phyloP scores from a whole-genome alignment of 176 grass and related monocot genomes.

The Aechmea fasciata region DNA sequence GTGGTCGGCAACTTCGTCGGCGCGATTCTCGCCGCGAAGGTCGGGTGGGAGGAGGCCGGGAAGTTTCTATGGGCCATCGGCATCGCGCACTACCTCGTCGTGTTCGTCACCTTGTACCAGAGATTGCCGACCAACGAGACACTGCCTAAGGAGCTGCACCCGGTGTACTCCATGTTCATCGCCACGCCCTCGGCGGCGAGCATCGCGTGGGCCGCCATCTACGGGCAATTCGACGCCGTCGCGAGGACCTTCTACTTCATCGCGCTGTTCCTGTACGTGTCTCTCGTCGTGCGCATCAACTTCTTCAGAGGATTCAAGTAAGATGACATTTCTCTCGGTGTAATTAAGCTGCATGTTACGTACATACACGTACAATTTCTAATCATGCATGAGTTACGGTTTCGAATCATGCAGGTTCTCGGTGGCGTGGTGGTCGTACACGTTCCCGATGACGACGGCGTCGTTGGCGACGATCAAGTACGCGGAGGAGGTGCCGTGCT shows the following conservation, averaged over 20 bases:
- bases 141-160: conserved; percentile 90
- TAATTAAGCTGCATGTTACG: background rate
- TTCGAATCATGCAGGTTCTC: conserved; percentile 46
- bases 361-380: background rate
- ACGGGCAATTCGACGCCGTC: conserved; percentile 79
- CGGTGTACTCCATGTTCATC: conserved; percentile 98
- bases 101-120: conserved; percentile 96
- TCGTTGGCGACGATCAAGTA: conserved; percentile 81
- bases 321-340: background rate
- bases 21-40: conserved; percentile 74
- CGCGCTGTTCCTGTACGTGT: conserved; percentile 77
- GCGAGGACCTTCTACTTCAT: conserved; percentile 85
- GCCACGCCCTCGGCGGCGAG: conserved; percentile 90
- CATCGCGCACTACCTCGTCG: conserved; percentile 77
- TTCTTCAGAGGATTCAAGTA: conserved; percentile 96
- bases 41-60: conserved; percentile 81
- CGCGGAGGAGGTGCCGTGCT: conserved; percentile 78
- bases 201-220: conserved; percentile 77
- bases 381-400: background rate
- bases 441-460: conserved; percentile 95
- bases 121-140: conserved; percentile 86
- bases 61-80: conserved; percentile 91
- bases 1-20: conserved; percentile 98
- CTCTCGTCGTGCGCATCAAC: conserved; percentile 89
- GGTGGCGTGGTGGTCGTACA: conserved; percentile 97